Conservation (phyloP, 2,329 filamentous ascomycete genomes). For the Fusarium sterilihyphosum region DNA sequence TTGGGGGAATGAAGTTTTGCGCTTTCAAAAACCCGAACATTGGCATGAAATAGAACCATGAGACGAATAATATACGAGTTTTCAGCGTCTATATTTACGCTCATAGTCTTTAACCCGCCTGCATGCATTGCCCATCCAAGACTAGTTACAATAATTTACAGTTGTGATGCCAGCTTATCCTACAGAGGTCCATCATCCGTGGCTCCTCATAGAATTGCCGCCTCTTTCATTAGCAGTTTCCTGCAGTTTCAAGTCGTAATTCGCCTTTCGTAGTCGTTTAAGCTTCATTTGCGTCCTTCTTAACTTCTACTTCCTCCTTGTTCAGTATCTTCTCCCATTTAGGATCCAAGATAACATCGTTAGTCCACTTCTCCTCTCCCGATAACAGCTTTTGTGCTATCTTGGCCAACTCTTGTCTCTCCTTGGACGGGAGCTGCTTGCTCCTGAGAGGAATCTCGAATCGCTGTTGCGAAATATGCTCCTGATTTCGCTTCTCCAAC, state of each 20-base stretch:
- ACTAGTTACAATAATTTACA: slow-evolving; percentile 49
- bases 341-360: slow-evolving; percentile 56
- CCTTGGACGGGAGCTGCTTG: slow-evolving; percentile 52
- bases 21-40: slow-evolving; percentile 69
- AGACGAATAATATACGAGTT: slow-evolving; percentile 12
- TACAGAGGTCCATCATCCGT: slow-evolving; percentile 36
- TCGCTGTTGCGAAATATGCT: slow-evolving; percentile 47
- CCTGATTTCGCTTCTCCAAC: slow-evolving; percentile 53
- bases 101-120: slow-evolving; percentile 36
- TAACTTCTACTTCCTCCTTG: slow-evolving; percentile 35
- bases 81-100: slow-evolving; percentile 39
- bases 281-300: slow-evolving; percentile 39
- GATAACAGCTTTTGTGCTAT: slow-evolving; percentile 71
- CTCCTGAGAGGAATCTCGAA: slow-evolving; percentile 53
- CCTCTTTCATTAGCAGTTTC: slow-evolving; percentile 38
- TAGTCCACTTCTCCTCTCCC: slow-evolving; percentile 70
- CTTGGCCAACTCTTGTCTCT: slow-evolving; percentile 63
- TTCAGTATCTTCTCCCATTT: slow-evolving; percentile 55
- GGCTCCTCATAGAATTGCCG: slow-evolving; percentile 21
- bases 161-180: slow-evolving; percentile 42
- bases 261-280: slow-evolving; percentile 24
- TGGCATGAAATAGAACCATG: slow-evolving; percentile 52
- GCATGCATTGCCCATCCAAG: slow-evolving; percentile 34
- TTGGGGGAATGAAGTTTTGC: slow-evolving; percentile 79
- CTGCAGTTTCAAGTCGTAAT: slow-evolving; percentile 17